Evolutionary conservation across 495 filamentous ascomycete species (phyloP).

Genomic region (Aspergillus asperescens): DNA sequence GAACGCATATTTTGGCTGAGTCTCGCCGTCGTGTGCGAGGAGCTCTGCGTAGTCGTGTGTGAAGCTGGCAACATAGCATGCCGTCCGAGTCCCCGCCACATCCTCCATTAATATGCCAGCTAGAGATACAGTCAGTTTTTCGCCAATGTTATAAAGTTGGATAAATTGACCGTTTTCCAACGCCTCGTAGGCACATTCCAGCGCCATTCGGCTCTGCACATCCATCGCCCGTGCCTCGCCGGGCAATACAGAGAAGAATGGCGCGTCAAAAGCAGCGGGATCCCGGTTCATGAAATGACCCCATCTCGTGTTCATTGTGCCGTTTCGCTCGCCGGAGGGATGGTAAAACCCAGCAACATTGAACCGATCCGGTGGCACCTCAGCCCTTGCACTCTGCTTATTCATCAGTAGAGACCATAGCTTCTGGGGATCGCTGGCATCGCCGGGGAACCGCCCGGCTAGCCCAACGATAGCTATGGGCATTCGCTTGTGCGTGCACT

Average conservation of each 20-base stretch:
- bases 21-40: not conserved
- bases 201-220: slow-evolving; percentile 7
- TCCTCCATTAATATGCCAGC: slow-evolving; percentile 31
- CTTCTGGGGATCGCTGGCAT: slow-evolving; percentile 15
- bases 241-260: not conserved
- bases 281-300: slow-evolving; percentile 44
- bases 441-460: slow-evolving; percentile 22
- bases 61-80: not conserved
- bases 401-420: slow-evolving; percentile 26
- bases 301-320: slow-evolving; percentile 4
- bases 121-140: not conserved
- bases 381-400: not conserved
- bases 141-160: not conserved
- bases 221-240: not conserved
- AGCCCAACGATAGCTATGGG: not conserved
- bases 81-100: not conserved
- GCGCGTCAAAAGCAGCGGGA: not conserved
- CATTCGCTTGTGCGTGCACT: not conserved
- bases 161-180: slow-evolving; percentile 32
- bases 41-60: not conserved
- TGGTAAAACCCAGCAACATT: slow-evolving; percentile 1
- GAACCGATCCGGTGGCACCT: slow-evolving; percentile 30
- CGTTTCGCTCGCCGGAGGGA: not conserved
- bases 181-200: slow-evolving; percentile 23
- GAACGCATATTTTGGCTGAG: slow-evolving; percentile 19